Evolutionary conservation across 768 basidiomycete species (phyloP).

Genomic region (Boletus reticuloceps): DNA sequence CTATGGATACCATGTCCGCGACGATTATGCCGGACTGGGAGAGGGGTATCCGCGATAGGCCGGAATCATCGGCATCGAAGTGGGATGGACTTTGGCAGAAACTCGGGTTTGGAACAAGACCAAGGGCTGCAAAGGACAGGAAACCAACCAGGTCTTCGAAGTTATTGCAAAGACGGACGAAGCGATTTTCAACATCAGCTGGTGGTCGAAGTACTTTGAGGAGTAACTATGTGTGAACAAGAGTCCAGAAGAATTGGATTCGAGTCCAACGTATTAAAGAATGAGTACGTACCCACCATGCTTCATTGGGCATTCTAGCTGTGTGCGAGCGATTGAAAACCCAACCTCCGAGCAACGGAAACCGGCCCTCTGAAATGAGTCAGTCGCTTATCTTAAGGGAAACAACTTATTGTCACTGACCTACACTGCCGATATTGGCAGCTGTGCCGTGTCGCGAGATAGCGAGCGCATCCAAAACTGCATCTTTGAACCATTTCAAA

Average conservation of each 20-base stretch:
- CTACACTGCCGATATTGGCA: slow-evolving; percentile 8
- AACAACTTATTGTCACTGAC: neutral
- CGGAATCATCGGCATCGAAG: neutral
- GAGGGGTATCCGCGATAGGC: slow-evolving; percentile 16
- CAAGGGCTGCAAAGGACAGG: slow-evolving; percentile 25
- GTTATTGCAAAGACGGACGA: slow-evolving; percentile 30
- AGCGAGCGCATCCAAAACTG: slow-evolving; percentile 23
- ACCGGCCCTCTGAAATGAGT: slow-evolving; percentile 9
- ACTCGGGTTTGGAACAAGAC: slow-evolving; percentile 13
- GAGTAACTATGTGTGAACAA: neutral
- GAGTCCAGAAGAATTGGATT: too few species aligned
- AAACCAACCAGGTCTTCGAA: slow-evolving; percentile 31
- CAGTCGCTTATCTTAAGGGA: too few species aligned
- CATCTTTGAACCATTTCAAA: slow-evolving; percentile 28
- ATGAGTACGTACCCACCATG: slow-evolving; percentile 30
- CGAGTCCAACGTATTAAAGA: too few species aligned
- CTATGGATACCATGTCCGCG: slow-evolving; percentile 15
- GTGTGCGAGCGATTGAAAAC: slow-evolving; percentile 26
- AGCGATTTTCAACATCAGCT: slow-evolving; percentile 27
- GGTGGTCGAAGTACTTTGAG: slow-evolving; percentile 8
- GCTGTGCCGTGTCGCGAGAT: slow-evolving; percentile 3
- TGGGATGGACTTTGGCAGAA: slow-evolving; percentile 10
- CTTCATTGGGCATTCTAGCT: slow-evolving; percentile 25
- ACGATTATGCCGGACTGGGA: slow-evolving; percentile 20
- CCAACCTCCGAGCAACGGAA: slow-evolving; percentile 32